Percentiles rank a stretch among this genome's conserved stretches.
Conservation (phyloP, 805 yeast genomes). For the Cyberlindnera subsufficiens region DNA sequence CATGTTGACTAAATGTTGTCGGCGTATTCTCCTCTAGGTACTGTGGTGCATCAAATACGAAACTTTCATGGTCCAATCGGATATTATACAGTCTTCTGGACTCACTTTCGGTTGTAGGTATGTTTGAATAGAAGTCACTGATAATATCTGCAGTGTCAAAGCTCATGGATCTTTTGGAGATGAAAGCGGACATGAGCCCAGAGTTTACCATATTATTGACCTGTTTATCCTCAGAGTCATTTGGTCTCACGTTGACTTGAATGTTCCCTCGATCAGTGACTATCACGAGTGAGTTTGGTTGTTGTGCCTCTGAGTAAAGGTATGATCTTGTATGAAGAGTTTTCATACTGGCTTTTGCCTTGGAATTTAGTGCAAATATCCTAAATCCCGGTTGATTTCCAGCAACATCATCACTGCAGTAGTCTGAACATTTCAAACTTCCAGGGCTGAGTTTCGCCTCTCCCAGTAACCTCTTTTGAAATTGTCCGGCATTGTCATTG, state of each 20-base stretch:
- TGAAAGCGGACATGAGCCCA: slow-evolving; percentile 8
- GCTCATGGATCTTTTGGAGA: slow-evolving; percentile 1
- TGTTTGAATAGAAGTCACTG: slow-evolving; percentile 1
- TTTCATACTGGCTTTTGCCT: slow-evolving; percentile 26
- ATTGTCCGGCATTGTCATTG: background rate
- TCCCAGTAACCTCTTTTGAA: background rate
- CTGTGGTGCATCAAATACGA: slow-evolving; percentile 14
- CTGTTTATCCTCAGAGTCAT: slow-evolving; percentile 6
- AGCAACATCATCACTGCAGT: slow-evolving; percentile 13
- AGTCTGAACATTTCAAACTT: slow-evolving; percentile 5
- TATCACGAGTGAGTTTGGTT: slow-evolving; percentile 14
- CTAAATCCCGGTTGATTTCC: slow-evolving; percentile 32
- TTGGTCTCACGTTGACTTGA: slow-evolving; percentile 5
- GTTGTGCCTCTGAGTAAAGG: slow-evolving; percentile 30
- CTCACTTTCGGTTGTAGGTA: background rate
- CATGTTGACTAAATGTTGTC: slow-evolving; percentile 10
- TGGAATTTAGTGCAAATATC: slow-evolving; percentile 29
- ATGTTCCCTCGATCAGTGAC: slow-evolving; percentile 9
- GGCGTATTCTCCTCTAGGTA: slow-evolving; percentile 4
- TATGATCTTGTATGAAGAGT: slow-evolving; percentile 33
- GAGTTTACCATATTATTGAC: slow-evolving; percentile 10
- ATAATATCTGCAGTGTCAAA: slow-evolving; percentile 2
- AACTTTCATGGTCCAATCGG: slow-evolving; percentile 11
- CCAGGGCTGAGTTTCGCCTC: background rate
- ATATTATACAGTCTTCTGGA: slow-evolving; percentile 2